Evolutionary conservation across 2,329 filamentous ascomycete species (phyloP).

Genomic region (Sclerotinia minor): DNA sequence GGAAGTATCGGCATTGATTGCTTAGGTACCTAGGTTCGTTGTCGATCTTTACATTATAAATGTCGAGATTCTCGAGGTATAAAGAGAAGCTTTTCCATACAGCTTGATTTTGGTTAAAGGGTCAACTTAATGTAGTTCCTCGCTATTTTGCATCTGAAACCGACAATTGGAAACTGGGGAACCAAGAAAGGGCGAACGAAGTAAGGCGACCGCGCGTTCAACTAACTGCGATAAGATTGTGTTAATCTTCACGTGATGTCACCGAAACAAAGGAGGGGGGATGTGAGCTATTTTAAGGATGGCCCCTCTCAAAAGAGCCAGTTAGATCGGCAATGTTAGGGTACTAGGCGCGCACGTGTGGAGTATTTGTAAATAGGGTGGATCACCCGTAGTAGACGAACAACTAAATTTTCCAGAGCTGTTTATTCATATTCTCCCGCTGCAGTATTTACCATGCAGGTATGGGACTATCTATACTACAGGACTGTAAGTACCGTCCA

Average conservation of each 20-base stretch:
- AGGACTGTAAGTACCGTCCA: conserved; percentile 4
- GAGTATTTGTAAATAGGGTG: neutral
- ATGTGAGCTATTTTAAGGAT: conserved; percentile 3
- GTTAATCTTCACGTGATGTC: conserved; percentile 22
- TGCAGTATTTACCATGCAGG: neutral
- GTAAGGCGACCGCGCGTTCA: conserved; percentile 13
- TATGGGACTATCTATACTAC: conserved; percentile 17
- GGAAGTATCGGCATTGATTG: conserved; percentile 36
- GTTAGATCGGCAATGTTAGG: too few species aligned
- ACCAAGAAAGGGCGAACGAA: conserved; percentile 1
- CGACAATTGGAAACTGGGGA: conserved; percentile 7
- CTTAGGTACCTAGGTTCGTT: conserved; percentile 27
- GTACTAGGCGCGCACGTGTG: neutral
- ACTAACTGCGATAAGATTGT: conserved; percentile 22
- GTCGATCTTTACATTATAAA: conserved; percentile 30
- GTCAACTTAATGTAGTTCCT: conserved; percentile 8
- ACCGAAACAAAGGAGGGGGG: conserved; percentile 10
- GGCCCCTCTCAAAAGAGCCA: neutral
- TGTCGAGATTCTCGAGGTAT: neutral
- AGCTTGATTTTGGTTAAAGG: neutral
- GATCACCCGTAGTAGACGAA: neutral
- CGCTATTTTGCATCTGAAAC: conserved; percentile 19
- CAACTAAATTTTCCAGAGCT: neutral
- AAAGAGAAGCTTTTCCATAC: neutral
- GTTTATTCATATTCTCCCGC: neutral